Conservation (phyloP, 371 early-diverging fungal species). For the Mortierella sp. region DNA sequence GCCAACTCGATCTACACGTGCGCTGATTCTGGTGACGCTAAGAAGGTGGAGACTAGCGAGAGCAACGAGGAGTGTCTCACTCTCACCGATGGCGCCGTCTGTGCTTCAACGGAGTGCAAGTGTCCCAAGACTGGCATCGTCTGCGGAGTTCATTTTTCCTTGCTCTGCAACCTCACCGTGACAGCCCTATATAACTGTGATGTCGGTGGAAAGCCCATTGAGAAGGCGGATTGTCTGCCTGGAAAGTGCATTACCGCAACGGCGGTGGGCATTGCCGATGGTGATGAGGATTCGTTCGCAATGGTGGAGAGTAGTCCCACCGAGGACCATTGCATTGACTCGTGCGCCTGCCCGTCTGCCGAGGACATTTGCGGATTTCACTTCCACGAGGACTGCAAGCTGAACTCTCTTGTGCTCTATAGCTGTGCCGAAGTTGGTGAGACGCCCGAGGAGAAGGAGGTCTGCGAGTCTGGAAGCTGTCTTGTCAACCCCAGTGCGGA, state of each 20-base stretch:
- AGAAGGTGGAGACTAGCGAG: not conserved
- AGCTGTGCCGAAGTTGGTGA: not conserved
- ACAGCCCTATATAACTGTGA: constrained; percentile 4
- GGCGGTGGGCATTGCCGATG: not conserved
- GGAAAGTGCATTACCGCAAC: not conserved
- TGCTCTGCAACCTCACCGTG: not conserved
- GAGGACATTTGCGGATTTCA: not conserved
- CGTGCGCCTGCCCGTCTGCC: not conserved
- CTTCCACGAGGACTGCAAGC: not conserved
- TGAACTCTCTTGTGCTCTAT: not conserved
- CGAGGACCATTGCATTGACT: not conserved
- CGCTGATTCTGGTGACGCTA: not conserved
- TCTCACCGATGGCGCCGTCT: constrained; percentile 1
- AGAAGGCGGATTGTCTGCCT: not conserved
- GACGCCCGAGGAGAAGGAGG: not conserved
- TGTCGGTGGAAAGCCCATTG: not conserved
- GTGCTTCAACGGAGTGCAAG: constrained; percentile 10
- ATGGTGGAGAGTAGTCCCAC: not conserved
- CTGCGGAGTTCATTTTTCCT: constrained; percentile 1
- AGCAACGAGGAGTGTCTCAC: not conserved
- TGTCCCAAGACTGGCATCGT: not conserved
- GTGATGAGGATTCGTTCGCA: not conserved
- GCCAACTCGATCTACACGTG: not conserved
- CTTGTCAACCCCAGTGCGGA: not conserved
- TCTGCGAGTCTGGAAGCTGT: not conserved